These are phyloP conservation scores for Leccinum broughii DNA, from an alignment of 768 basidiomycete genomes.

Conservation along the genomic window DNA sequence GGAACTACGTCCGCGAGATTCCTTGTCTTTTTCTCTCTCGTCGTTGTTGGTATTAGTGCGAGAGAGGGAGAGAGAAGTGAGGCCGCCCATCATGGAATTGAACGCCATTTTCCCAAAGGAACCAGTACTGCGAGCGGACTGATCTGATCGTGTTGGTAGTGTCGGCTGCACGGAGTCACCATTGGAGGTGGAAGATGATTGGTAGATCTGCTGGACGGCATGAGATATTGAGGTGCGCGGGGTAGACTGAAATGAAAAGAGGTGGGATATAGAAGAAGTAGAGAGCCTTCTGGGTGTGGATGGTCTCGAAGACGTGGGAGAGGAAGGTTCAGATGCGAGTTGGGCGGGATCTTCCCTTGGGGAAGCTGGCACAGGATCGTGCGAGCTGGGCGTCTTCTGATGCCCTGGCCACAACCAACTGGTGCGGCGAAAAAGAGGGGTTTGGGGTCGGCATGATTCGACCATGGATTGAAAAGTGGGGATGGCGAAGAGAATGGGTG, in stretches of 20 bases:
- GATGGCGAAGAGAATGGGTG: slow-evolving; percentile 15
- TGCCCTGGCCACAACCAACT: slow-evolving; percentile 33
- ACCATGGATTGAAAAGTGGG: slow-evolving; percentile 23
- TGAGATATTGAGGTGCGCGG: slow-evolving; percentile 19
- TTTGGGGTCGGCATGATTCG: slow-evolving; percentile 11
- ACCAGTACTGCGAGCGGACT: slow-evolving; percentile 37
- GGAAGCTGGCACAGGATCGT: slow-evolving; percentile 21
- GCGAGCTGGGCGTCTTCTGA: slow-evolving; percentile 20
- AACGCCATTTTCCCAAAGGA: slow-evolving; percentile 67
- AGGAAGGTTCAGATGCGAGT: neutral
- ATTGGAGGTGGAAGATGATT: slow-evolving; percentile 4
- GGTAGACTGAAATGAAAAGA: slow-evolving; percentile 27
- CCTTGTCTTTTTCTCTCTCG: slow-evolving; percentile 42
- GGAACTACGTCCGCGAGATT: slow-evolving; percentile 54
- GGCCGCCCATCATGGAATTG: slow-evolving; percentile 68
- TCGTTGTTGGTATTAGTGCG: slow-evolving; percentile 48
- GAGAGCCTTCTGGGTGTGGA: slow-evolving; percentile 26
- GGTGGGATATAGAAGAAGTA: slow-evolving; percentile 24
- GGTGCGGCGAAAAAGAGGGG: slow-evolving; percentile 19
- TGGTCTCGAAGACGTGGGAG: slow-evolving; percentile 18
- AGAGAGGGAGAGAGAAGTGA: slow-evolving; percentile 63
- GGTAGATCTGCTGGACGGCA: slow-evolving; percentile 22
- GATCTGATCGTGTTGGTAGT: slow-evolving; percentile 35
- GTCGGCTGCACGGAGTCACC: slow-evolving; percentile 10
- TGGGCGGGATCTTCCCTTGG: slow-evolving; percentile 17